phyloP scores from a whole-genome alignment of 2,329 filamentous ascomycete species.

The Fusarium scirpi region DNA sequence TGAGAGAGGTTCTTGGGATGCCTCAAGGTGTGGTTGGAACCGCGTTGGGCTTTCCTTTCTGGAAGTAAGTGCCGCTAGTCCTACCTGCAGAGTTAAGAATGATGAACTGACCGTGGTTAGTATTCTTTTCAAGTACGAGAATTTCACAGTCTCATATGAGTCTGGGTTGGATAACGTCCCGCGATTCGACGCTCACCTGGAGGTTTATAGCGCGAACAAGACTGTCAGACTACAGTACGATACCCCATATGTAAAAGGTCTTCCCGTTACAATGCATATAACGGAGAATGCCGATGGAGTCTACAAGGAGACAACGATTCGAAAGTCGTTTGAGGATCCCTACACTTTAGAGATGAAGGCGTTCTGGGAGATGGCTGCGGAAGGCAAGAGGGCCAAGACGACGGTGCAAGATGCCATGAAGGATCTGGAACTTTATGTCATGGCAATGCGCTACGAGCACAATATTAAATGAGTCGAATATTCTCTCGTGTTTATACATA shows the following conservation, averaged over 20 bases:
- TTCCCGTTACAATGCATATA: slow-evolving; percentile 63
- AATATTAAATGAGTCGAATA: rapidly evolving
- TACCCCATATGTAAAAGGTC: slow-evolving; percentile 68
- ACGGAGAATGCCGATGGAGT: slow-evolving; percentile 56
- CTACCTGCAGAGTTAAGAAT: too few species aligned
- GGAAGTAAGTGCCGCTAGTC: slow-evolving; percentile 1
- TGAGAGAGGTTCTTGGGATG: slow-evolving; percentile 42
- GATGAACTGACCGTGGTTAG: slow-evolving; percentile 12
- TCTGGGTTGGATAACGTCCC: slow-evolving; percentile 66
- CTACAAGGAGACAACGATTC: slow-evolving; percentile 55
- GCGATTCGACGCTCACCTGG: slow-evolving; percentile 64
- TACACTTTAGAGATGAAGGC: slow-evolving; percentile 55
- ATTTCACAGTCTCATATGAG: slow-evolving; percentile 68
- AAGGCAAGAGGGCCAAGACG: slow-evolving; percentile 46
- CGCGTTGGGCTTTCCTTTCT: slow-evolving; percentile 42
- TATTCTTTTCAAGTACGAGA: slow-evolving; percentile 59
- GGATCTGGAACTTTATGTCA: slow-evolving; percentile 48
- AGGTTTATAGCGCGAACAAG: slow-evolving; percentile 66
- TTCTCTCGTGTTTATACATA: too few species aligned
- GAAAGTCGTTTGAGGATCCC: slow-evolving; percentile 59
- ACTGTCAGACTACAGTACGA: slow-evolving; percentile 67
- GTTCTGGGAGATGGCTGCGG: slow-evolving; percentile 48
- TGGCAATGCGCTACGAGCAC: slow-evolving; percentile 1
- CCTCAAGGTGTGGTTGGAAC: slow-evolving; percentile 34
- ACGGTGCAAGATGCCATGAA: slow-evolving; percentile 46